Conservation (phyloP, 2,329 filamentous ascomycete species). For the Nemania serpens region DNA sequence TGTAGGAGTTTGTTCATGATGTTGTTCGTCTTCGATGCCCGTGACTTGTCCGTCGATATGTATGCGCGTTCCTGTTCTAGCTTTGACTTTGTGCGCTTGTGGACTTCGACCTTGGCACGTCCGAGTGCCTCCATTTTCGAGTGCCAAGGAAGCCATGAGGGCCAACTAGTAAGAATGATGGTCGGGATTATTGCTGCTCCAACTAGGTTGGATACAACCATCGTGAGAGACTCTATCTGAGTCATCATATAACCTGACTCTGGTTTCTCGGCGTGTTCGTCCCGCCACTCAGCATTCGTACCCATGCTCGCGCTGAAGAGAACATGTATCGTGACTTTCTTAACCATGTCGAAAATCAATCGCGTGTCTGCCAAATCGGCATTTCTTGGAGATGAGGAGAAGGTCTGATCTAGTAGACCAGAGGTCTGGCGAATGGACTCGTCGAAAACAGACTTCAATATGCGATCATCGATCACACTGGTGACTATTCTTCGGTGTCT, state of each 20-base stretch:
- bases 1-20: not conserved
- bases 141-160: slow-evolving; percentile 2
- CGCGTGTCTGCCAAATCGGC: not conserved
- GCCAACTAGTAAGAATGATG: not conserved
- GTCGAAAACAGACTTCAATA: not conserved
- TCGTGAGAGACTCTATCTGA: slow-evolving; percentile 3
- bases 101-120: not conserved
- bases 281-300: not conserved
- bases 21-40: too few species aligned
- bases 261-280: not conserved
- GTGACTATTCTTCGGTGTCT: slow-evolving; percentile 6
- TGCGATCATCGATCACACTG: slow-evolving; percentile 4
- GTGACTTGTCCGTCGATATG: not conserved
- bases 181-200: not conserved
- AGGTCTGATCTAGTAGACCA: too few species aligned
- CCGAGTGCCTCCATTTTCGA: slow-evolving; percentile 4
- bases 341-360: slow-evolving; percentile 4
- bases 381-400: not conserved
- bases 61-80: not conserved
- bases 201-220: not conserved
- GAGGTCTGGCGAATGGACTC: not conserved
- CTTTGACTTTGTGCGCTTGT: slow-evolving; percentile 7
- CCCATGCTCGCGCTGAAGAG: not conserved
- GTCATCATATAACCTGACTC: slow-evolving; percentile 5
- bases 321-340: slow-evolving; percentile 4